Base-by-base conservation (phyloP, 768 basidiomycete genomes). In the Antrodiella citrinella region DNA sequence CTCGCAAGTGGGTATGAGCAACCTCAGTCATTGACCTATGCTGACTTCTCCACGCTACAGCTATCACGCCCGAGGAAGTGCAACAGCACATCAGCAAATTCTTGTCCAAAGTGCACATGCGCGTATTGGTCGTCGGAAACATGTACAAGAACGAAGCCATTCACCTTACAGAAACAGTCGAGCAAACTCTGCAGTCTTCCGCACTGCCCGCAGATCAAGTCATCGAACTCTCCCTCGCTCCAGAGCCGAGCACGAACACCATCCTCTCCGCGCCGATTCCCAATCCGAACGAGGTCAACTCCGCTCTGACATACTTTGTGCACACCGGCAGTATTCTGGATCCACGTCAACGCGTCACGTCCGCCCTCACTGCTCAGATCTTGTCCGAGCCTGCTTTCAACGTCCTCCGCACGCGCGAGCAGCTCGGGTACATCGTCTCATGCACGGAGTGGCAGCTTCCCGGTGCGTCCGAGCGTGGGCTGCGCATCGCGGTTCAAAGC, bases 371-470 rank as follows among this genome's bases (percentile, higher is more conserved):
- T 20, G 75, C 76, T 0, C 91, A 94, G 57, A 86, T 98, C 50
- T 73, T 94, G 30, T 72, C 77, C n/a, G 96, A 99, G 59, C 95
- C 94, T 1, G 79, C 87, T 9, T 99, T 98, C 68, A 84, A 95
- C 62, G 71, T 83, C 20, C 77, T 99, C 24, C 84, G 96, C 23
- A 97, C 94, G 3, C 84, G 91, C 62, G 91, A 98, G 62, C 96
- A 99, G 65, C 75, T 99, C 1, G 96, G 96, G 4, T 99, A 99
- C 64, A 75, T 96, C 40, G 94, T 96, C 26, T 77, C 73, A 7
- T 82, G 79, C 55, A 71, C 72, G 1, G 62, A 68, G 24, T 81
- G 78, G 77, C 62, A 51, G 45, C 48, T 71, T 9, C 65, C 86
- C 39, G 85, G 87, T n/a, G 71, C 78, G 2, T 82, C 78, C 42